phyloP scores from a whole-genome alignment of 176 grass and related monocot species.

The Hsuehochloa calcarea region DNA sequence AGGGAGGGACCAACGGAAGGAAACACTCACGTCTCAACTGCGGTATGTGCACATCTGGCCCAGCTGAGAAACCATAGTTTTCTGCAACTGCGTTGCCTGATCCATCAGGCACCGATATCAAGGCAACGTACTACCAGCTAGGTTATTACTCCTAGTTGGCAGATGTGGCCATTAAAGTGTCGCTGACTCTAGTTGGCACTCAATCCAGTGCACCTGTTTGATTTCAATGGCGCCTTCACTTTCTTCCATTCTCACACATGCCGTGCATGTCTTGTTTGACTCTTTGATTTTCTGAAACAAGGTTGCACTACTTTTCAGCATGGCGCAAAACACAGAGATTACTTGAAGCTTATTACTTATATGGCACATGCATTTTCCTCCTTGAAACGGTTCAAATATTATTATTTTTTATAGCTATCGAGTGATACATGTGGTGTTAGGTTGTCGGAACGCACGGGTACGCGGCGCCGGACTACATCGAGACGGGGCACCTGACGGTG shows the following conservation, averaged over 20 bases:
- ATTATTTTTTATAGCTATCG: background rate
- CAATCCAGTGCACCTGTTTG: slow-evolving; percentile 2
- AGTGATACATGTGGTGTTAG: slow-evolving; percentile 36
- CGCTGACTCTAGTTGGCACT: background rate
- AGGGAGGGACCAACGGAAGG: slow-evolving; percentile 77
- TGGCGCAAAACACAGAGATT: background rate
- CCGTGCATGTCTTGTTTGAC: background rate
- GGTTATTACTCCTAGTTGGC: background rate
- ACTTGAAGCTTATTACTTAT: background rate
- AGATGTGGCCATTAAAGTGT: background rate
- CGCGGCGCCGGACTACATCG: slow-evolving; percentile 91
- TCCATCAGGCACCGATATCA: background rate
- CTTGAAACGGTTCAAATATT: background rate
- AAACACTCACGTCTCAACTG: slow-evolving; percentile 85
- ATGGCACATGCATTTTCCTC: background rate
- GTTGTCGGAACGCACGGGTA: slow-evolving; percentile 89
- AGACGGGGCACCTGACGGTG: slow-evolving; percentile 69
- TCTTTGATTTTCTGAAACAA: background rate
- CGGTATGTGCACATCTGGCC: slow-evolving; percentile 49
- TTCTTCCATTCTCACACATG: background rate
- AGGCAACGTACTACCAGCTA: background rate
- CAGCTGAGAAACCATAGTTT: background rate
- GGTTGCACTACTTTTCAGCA: background rate
- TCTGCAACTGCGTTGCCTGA: slow-evolving; percentile 4
- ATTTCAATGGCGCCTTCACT: slow-evolving; percentile 10